A percentile compares a stretch with the other conserved stretches of the same genome.
Conservation (phyloP, 179 eudicot genomes). For the Amaranthus tricolor region DNA sequence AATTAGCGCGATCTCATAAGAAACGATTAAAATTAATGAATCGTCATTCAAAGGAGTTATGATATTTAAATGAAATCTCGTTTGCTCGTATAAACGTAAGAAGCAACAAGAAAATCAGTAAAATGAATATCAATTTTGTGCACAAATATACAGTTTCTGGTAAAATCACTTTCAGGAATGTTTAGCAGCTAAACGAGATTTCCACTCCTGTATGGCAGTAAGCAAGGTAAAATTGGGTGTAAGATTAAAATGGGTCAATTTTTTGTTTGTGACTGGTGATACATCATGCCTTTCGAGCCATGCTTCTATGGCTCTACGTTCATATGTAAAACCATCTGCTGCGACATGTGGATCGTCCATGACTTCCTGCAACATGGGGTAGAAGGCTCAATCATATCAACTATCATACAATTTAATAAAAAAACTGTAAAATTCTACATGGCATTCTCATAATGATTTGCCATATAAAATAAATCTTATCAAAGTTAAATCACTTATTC, state of each 20-base stretch:
- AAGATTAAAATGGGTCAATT: conserved; percentile 49
- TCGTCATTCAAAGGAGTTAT: no score
- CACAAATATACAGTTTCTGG: conserved; percentile 21
- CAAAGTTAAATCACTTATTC: no score
- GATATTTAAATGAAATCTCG: conserved; percentile 1
- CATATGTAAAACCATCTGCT: conserved; percentile 84
- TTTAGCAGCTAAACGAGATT: conserved; percentile 32
- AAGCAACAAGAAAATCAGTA: conserved; percentile 9
- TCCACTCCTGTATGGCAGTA: conserved; percentile 78
- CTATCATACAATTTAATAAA: no score
- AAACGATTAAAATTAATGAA: not conserved
- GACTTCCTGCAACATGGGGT: conserved; percentile 46
- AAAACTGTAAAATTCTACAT: no score
- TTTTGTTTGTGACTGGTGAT: conserved; percentile 67
- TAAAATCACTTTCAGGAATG: conserved; percentile 6
- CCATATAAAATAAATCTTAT: no score
- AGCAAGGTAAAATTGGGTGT: conserved; percentile 64
- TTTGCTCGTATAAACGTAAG: conserved; percentile 14
- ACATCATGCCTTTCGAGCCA: conserved; percentile 64
- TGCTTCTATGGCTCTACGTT: conserved; percentile 62
- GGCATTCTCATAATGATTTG: no score
- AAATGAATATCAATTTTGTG: not conserved
- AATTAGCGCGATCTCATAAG: no score
- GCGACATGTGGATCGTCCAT: conserved; percentile 85
- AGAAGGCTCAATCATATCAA: not conserved